Evolutionary conservation across 441 rosid species (phyloP).

Genomic region (Populus hybrid): DNA sequence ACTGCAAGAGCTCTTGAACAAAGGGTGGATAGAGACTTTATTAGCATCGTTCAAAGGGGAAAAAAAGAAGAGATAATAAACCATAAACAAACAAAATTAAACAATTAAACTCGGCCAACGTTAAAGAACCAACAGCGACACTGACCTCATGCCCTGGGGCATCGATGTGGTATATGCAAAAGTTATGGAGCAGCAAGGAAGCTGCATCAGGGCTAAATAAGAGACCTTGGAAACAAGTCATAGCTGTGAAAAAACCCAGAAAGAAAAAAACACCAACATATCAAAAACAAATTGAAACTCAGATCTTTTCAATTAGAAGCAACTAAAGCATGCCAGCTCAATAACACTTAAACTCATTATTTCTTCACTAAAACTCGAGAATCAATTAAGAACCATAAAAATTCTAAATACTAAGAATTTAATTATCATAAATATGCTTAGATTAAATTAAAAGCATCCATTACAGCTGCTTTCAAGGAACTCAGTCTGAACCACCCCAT

Average conservation of each 20-base stretch:
- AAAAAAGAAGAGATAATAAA: background rate
- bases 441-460: background rate
- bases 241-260: constrained; percentile 37
- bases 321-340: background rate
- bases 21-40: constrained; percentile 31
- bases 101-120: background rate
- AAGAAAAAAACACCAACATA: constrained; percentile 13
- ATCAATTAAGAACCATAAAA: background rate
- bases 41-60: constrained; percentile 23
- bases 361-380: background rate
- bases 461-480: background rate
- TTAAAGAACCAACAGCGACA: constrained; percentile 26
- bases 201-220: constrained; percentile 76
- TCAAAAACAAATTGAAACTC: constrained; percentile 10
- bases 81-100: background rate
- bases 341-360: too few species aligned
- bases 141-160: constrained; percentile 94
- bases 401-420: background rate
- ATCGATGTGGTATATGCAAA: constrained; percentile 87
- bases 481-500: background rate
- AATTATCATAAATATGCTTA: background rate
- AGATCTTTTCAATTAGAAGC: background rate
- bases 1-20: constrained; percentile 74
- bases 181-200: constrained; percentile 72
- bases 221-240: constrained; percentile 79